Percentiles rank a stretch among this genome's conserved stretches.
These are phyloP conservation scores for Backusella luteola DNA, from an alignment of 192 early-diverging fungal species.

Conservation along the genomic window DNA sequence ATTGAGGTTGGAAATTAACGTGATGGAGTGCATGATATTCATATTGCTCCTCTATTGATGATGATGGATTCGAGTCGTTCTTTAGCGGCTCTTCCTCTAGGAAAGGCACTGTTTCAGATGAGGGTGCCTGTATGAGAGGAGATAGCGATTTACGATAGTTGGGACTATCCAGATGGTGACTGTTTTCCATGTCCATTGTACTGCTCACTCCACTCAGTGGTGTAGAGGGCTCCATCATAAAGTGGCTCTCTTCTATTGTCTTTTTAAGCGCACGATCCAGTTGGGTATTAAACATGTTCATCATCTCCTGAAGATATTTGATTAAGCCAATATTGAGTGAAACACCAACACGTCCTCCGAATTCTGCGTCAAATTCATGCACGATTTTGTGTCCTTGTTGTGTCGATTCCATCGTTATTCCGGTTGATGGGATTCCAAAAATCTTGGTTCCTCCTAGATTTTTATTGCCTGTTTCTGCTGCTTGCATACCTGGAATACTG, in stretches of 20 bases:
- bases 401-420: constrained; percentile 39
- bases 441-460: constrained; percentile 31
- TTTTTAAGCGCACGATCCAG: constrained; percentile 23
- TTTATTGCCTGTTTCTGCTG: background rate
- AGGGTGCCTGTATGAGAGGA: background rate
- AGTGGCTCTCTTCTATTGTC: background rate
- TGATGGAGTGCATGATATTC: constrained; percentile 12
- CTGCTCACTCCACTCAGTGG: background rate
- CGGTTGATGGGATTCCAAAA: constrained; percentile 39
- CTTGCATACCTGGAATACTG: background rate
- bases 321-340: constrained; percentile 48
- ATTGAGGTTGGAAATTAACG: constrained; percentile 44
- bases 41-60: constrained; percentile 5
- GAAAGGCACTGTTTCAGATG: background rate
- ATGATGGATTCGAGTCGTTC: background rate
- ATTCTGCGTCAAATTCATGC: constrained; percentile 39
- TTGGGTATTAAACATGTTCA: constrained; percentile 38
- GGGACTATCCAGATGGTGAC: background rate
- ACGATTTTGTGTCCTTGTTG: constrained; percentile 17
- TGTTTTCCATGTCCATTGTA: background rate
- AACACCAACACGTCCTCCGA: constrained; percentile 43
- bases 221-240: background rate
- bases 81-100: background rate
- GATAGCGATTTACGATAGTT: background rate
- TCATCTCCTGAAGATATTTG: constrained; percentile 44